These are phyloP conservation scores for Myxozyma udenii DNA, from an alignment of 805 yeast genomes.

Conservation along the genomic window DNA sequence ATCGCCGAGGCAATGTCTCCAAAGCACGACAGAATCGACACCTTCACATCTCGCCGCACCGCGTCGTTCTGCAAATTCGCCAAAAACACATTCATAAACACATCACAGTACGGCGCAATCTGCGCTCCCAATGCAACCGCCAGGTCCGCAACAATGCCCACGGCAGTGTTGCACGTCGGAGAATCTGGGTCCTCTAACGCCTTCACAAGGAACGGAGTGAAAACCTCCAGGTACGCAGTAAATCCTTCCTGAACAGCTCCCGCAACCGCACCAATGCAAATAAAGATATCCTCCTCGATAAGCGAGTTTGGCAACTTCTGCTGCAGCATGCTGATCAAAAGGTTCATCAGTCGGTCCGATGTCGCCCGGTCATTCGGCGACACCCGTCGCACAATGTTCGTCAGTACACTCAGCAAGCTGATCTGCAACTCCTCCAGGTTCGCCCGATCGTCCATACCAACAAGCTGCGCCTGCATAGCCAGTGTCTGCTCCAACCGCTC, in stretches of 20 bases:
- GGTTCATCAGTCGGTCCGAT: constrained; percentile 79
- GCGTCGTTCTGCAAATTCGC: constrained; percentile 51
- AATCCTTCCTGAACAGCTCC: constrained; percentile 71
- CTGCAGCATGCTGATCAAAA: constrained; percentile 71
- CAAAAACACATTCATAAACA: constrained; percentile 81
- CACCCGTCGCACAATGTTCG: constrained; percentile 80
- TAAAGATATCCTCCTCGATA: constrained; percentile 91
- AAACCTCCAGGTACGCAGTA: constrained; percentile 70
- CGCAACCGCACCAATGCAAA: constrained; percentile 87
- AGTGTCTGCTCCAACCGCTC: constrained; percentile 70
- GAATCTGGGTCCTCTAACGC: constrained; percentile 76
- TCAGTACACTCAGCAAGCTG: constrained; percentile 68
- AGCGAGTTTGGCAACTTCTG: constrained; percentile 62
- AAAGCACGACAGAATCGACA: constrained; percentile 84
- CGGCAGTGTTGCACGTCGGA: constrained; percentile 82
- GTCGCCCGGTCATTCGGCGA: constrained; percentile 52
- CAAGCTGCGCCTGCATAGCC: constrained; percentile 54
- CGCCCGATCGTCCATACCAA: constrained; percentile 65
- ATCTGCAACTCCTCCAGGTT: constrained; percentile 83
- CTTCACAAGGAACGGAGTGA: constrained; percentile 74
- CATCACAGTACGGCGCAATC: constrained; percentile 70
- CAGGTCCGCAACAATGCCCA: constrained; percentile 92
- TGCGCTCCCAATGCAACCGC: constrained; percentile 78
- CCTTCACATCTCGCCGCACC: constrained; percentile 77
- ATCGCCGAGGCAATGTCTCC: constrained; percentile 93